Evolutionary conservation across 2,329 filamentous ascomycete species (phyloP).

Genomic region (Colletotrichum graminicola): DNA sequence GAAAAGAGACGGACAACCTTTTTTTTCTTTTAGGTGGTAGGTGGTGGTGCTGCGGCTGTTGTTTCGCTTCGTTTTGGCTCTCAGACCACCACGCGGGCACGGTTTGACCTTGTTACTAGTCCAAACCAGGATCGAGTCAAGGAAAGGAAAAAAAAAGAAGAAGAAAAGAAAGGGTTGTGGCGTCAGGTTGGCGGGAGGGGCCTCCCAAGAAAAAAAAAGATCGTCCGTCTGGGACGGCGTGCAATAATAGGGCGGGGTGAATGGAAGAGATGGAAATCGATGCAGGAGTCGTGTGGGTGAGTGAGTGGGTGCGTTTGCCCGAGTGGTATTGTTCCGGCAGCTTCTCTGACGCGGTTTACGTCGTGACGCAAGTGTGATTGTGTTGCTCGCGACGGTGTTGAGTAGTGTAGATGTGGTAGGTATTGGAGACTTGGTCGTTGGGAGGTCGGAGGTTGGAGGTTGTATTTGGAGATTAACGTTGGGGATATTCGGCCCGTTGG

Average conservation of each 20-base stretch:
- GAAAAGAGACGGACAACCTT: not conserved
- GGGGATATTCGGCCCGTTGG: not conserved
- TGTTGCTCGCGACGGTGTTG: not conserved
- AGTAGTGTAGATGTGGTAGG: not conserved
- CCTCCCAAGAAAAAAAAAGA: conserved; percentile 16
- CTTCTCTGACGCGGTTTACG: not conserved
- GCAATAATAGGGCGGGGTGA: not conserved
- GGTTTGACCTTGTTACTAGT: conserved; percentile 36
- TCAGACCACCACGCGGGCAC: conserved; percentile 38
- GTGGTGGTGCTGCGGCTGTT: conserved; percentile 1
- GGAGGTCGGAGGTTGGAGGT: not conserved
- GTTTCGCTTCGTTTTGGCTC: conserved; percentile 23
- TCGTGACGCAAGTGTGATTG: not conserved
- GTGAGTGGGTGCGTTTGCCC: not conserved
- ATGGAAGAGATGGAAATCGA: not conserved
- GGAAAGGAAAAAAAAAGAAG: not conserved
- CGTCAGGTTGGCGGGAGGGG: conserved; percentile 13
- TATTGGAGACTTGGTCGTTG: not conserved
- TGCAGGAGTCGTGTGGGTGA: not conserved
- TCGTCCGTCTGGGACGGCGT: conserved; percentile 35
- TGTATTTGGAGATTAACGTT: not conserved
- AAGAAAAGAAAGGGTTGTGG: conserved; percentile 10
- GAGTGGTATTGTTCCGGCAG: not conserved
- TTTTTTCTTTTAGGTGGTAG: not conserved
- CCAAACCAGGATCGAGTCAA: conserved; percentile 13